Evolutionary conservation across 148 eudicot genomes (phyloP), one percentile per base, ranked within the genome.

Genomic region (Fallopia convolvulus): DNA sequence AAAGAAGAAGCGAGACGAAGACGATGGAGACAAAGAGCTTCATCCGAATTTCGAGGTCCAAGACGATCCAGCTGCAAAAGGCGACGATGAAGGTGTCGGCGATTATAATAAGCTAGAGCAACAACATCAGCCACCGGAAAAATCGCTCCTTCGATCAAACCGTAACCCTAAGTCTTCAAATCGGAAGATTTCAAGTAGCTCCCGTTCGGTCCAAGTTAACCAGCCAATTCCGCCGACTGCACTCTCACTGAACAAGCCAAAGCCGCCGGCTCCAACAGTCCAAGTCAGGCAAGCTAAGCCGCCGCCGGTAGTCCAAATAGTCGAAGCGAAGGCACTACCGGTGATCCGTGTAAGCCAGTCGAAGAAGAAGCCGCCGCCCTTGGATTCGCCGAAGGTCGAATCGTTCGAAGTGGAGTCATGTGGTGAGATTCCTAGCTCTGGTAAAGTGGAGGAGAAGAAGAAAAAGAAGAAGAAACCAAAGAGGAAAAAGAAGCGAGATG

Each of bases 91-190:
- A 3, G 73, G 44, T 15, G 73, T 5, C 1, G 42, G 21, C 3
- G 46, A 32, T 6, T 9, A 6, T 13, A 32, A 68, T 40, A 41
- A 14, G 73, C 73, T 12, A 36, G 72, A 66, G 14, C 15, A 26
- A 13, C 11, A 66, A 40, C 14, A 36, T n/a, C 42, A 33, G 44
- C 30, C 70, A 71, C 46, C 17, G 48, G 74, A 15, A 10, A 39
- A 71, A 9, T 40, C 23, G 48, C 26, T 6, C 23, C 12, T 71
- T 13, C 74, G 8, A 40, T 42, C 48, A 17, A 71, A 71, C 20
- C 74, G 23, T 71, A 71, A 71, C 74, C 74, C 74, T 71, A 71
- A 18, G 26, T 20, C 74, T 39, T 17, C 74, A 15, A 71, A 1
- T 71, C 74, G n/a, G 36, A 14, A 44, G 73, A 6, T 6, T 70